These are phyloP conservation scores for Ophiocordyceps polyrhachis-furcata DNA, from an alignment of 2,329 filamentous ascomycete genomes.

Conservation along the genomic window DNA sequence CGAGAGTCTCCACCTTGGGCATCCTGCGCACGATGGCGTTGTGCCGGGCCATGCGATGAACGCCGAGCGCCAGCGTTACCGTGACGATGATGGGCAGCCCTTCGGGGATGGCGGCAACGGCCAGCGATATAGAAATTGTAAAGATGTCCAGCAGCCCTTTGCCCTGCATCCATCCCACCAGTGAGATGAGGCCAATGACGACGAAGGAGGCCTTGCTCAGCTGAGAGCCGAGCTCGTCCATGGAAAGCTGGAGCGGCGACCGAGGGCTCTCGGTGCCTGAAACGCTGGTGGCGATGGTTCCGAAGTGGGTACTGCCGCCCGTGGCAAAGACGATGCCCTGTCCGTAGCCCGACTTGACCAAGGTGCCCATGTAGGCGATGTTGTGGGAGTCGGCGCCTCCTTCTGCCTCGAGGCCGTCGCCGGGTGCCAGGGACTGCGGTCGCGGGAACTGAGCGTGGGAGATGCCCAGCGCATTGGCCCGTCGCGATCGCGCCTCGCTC, in stretches of 20 bases:
- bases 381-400: conserved; percentile 58
- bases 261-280: conserved; percentile 90
- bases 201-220: conserved; percentile 92
- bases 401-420: conserved; percentile 39
- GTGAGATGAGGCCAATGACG: conserved; percentile 80
- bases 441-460: conserved; percentile 11
- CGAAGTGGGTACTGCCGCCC: conserved; percentile 84
- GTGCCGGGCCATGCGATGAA: conserved; percentile 87
- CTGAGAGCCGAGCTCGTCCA: conserved; percentile 94
- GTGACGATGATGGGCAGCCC: conserved; percentile 96
- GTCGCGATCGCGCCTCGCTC: conserved; percentile 32
- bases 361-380: conserved; percentile 93
- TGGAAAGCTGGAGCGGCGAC: conserved; percentile 83
- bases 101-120: conserved; percentile 90
- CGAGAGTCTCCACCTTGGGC: conserved; percentile 91
- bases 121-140: conserved; percentile 89
- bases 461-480: conserved; percentile 10
- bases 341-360: conserved; percentile 87
- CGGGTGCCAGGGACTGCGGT: conserved; percentile 21
- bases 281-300: conserved; percentile 83
- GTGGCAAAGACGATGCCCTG: conserved; percentile 97
- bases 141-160: conserved; percentile 87
- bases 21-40: conserved; percentile 90
- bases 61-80: conserved; percentile 83
- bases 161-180: conserved; percentile 79